phyloP scores from a whole-genome alignment of 495 filamentous ascomycete genomes.

The Peziza echinospora region DNA sequence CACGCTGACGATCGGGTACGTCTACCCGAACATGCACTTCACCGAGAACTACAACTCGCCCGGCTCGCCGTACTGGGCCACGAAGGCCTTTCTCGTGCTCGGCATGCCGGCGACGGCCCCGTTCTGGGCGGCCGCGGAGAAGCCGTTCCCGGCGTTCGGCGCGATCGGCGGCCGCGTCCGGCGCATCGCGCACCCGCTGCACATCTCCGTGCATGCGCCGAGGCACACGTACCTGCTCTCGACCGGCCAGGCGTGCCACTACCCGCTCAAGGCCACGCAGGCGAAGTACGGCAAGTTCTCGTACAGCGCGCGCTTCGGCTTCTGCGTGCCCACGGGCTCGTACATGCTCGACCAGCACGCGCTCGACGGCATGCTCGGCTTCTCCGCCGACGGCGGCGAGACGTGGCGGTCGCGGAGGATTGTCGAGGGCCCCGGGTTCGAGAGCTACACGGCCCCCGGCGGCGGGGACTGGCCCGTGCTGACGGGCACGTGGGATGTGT shows the following conservation, averaged over 20 bases:
- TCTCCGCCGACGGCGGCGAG: slow-evolving; percentile 59
- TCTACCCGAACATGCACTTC: slow-evolving; percentile 57
- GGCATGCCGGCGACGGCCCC: slow-evolving; percentile 44
- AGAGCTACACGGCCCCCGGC: slow-evolving; percentile 15
- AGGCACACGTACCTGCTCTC: slow-evolving; percentile 48
- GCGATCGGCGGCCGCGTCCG: no score
- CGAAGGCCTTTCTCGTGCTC: slow-evolving; percentile 52
- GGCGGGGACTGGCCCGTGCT: slow-evolving; percentile 31
- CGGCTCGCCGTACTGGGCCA: slow-evolving; percentile 51
- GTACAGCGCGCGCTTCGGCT: slow-evolving; percentile 51
- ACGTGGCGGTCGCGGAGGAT: slow-evolving; percentile 53
- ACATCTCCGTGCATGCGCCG: slow-evolving; percentile 35
- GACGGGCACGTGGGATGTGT: slow-evolving; percentile 45
- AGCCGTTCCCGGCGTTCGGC: slow-evolving; percentile 36
- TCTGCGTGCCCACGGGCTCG: slow-evolving; percentile 53
- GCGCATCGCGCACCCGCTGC: slow-evolving; percentile 41
- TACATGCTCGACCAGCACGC: slow-evolving; percentile 57
- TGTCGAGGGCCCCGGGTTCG: slow-evolving; percentile 35
- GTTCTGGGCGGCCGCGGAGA: slow-evolving; percentile 50
- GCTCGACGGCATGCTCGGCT: slow-evolving; percentile 47
- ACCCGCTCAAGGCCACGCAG: slow-evolving; percentile 56
- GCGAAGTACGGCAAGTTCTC: slow-evolving; percentile 66
- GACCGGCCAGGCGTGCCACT: slow-evolving; percentile 56
- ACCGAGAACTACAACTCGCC: slow-evolving; percentile 62
- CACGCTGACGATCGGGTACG: slow-evolving; percentile 55